phyloP scores from a whole-genome alignment of 495 filamentous ascomycete species.

The Thozetella sp. region DNA sequence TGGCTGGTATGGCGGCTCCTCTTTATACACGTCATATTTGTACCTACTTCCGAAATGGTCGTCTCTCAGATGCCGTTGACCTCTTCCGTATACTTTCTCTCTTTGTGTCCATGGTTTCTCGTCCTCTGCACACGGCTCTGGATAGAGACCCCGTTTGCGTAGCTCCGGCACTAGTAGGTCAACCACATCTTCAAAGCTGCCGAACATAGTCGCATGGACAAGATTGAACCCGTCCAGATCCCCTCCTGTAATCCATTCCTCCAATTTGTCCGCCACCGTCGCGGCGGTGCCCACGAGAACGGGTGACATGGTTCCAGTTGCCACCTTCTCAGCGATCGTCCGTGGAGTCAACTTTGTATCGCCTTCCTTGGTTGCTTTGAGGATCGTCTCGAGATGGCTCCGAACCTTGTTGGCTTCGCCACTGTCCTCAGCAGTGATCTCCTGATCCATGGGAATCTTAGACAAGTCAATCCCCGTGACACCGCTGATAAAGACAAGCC shows the following conservation, averaged over 20 bases:
- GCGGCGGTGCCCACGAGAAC: not conserved
- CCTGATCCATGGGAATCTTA: not conserved
- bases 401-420: too few species aligned
- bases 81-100: too few species aligned
- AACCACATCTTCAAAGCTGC: not conserved
- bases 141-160: not conserved
- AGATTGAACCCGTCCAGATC: constrained; percentile 65
- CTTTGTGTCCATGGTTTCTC: too few species aligned
- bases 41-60: too few species aligned
- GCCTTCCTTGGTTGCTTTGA: not conserved
- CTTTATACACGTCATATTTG: too few species aligned
- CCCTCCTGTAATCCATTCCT: constrained; percentile 57
- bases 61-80: too few species aligned
- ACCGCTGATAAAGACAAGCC: not conserved
- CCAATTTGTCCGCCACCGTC: not conserved
- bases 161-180: not conserved
- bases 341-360: not conserved
- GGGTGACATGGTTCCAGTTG: not conserved
- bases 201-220: constrained; percentile 21
- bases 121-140: too few species aligned
- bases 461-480: not conserved
- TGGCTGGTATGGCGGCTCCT: too few species aligned
- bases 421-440: not conserved
- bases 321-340: not conserved
- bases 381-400: not conserved